Evolutionary conservation across 2,329 filamentous ascomycete genomes (phyloP).

Genomic region (Aureobasidium sp.): DNA sequence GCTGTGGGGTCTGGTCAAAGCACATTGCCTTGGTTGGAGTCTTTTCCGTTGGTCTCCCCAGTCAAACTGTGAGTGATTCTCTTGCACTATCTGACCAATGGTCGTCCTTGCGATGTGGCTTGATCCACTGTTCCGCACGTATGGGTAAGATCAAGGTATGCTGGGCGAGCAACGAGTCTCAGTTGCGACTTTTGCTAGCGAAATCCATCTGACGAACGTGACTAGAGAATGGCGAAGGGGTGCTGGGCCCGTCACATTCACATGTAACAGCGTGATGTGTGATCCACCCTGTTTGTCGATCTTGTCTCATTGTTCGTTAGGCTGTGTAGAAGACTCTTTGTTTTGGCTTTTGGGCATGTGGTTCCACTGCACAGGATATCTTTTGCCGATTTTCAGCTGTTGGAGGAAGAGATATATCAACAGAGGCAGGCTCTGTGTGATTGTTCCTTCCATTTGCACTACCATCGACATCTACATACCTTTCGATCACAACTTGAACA

Average conservation of each 20-base stretch:
- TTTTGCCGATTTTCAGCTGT: not conserved
- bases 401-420: not conserved
- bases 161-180: not conserved
- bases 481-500: not conserved
- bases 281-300: not conserved
- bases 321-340: not conserved
- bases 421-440: not conserved
- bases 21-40: not conserved
- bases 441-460: not conserved
- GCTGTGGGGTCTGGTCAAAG: not conserved
- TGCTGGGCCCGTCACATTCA: not conserved
- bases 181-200: not conserved
- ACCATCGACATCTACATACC: not conserved
- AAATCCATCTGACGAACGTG: not conserved
- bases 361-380: not conserved
- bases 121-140: not conserved
- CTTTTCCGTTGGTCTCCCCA: not conserved
- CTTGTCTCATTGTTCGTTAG: not conserved
- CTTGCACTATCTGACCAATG: not conserved
- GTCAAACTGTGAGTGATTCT: not conserved
- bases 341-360: conserved; percentile 1
- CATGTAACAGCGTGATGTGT: not conserved
- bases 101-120: no score
- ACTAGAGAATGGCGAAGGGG: not conserved
- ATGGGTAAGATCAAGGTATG: not conserved